A percentile compares a stretch with the other conserved stretches of the same genome.
Evolutionary conservation across 257 asterid genomes (phyloP).

Genomic region (Cruciata laevipes): DNA sequence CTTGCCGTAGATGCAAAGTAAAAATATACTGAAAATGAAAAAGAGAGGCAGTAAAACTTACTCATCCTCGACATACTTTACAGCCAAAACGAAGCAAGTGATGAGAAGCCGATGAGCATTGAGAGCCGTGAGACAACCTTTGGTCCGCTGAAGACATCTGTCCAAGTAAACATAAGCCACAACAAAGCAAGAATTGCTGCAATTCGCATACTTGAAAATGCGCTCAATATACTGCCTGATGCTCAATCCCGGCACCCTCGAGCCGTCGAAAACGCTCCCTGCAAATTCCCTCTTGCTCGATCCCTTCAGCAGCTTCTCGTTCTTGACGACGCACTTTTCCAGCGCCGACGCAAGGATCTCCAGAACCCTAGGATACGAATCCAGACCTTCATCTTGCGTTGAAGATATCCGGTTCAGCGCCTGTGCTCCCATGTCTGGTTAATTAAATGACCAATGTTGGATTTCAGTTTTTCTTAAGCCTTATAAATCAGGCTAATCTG

Average conservation of each 20-base stretch:
- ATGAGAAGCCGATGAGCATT: constrained; percentile 37
- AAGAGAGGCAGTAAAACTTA: constrained; percentile 11
- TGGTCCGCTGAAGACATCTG: constrained; percentile 23
- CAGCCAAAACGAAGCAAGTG: constrained; percentile 30
- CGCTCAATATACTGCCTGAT: constrained; percentile 34
- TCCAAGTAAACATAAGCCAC: constrained; percentile 38
- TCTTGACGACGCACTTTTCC: constrained; percentile 28
- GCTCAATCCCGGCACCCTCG: constrained; percentile 31
- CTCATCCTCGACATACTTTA: constrained; percentile 38
- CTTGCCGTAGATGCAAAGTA: background rate
- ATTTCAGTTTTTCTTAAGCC: background rate
- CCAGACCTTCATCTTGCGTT: constrained; percentile 13
- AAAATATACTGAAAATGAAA: background rate
- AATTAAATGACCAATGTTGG: background rate
- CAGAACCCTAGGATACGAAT: constrained; percentile 22
- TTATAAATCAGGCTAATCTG: background rate
- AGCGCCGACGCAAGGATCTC: constrained; percentile 25
- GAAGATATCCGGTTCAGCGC: constrained; percentile 19
- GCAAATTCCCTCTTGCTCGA: constrained; percentile 17
- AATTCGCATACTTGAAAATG: constrained; percentile 35
- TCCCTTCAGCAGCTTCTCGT: constrained; percentile 22
- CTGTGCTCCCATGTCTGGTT: constrained; percentile 21
- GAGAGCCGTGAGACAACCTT: constrained; percentile 26
- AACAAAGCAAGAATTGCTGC: constrained; percentile 39
- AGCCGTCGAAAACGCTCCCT: constrained; percentile 27